Percentiles rank a stretch among this genome's conserved stretches.
These are phyloP conservation scores for Fraxinus paxiana DNA, from an alignment of 305 asterid genomes.

Conservation along the genomic window DNA sequence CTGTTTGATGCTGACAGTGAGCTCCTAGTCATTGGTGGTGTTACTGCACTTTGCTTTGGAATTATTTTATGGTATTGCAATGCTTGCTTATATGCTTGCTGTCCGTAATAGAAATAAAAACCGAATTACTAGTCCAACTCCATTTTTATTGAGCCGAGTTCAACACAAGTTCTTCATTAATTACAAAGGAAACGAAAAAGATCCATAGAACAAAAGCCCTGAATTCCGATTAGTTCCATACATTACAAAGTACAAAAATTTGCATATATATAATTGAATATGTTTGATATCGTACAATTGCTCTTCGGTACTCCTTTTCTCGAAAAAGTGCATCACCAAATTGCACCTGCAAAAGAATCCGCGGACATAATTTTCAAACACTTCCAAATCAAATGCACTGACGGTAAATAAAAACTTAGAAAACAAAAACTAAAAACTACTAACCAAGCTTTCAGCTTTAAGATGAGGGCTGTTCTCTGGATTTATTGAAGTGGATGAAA, in stretches of 20 bases:
- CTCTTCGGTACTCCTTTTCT: slow-evolving; percentile 77
- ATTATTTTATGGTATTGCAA: slow-evolving; percentile 60
- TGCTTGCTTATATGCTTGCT: slow-evolving; percentile 84
- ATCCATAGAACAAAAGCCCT: not conserved
- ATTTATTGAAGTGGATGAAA: slow-evolving; percentile 64
- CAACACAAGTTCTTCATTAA: not conserved
- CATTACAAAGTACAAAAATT: not conserved
- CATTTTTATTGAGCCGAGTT: not conserved
- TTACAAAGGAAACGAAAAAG: not conserved
- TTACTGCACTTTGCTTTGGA: slow-evolving; percentile 54
- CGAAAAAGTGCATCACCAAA: slow-evolving; percentile 75
- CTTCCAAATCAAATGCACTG: slow-evolving; percentile 18
- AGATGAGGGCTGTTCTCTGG: slow-evolving; percentile 71
- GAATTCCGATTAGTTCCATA: slow-evolving; percentile 3
- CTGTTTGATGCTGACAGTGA: slow-evolving; percentile 58
- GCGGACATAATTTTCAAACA: slow-evolving; percentile 15
- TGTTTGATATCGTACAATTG: slow-evolving; percentile 57
- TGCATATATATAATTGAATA: slow-evolving; percentile 10
- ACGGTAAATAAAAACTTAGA: slow-evolving; percentile 2
- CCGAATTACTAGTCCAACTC: not conserved
- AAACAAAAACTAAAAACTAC: slow-evolving; percentile 8
- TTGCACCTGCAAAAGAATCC: slow-evolving; percentile 51
- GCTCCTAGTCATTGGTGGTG: slow-evolving; percentile 54
- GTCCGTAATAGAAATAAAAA: slow-evolving; percentile 22
- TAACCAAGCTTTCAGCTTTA: slow-evolving; percentile 84